Evolutionary conservation across 208 protist species (phyloP), one percentile per base, ranked within the genome.

Genomic region (Leishmania guyanensis): DNA sequence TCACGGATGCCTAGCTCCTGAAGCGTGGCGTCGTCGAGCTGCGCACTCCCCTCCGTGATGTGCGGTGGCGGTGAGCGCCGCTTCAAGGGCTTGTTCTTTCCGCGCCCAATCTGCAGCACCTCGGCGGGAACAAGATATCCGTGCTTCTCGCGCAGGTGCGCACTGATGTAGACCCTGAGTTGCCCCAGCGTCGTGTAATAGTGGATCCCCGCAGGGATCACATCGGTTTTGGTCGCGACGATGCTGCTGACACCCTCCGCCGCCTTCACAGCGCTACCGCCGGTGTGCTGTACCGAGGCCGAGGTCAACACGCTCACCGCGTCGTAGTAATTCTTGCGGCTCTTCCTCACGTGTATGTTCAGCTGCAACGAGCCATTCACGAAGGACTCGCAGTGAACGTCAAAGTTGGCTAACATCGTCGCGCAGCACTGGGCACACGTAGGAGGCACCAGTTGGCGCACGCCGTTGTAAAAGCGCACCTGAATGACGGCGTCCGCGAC

Each of bases 241-340:
- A n/a, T 62, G 51, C 5, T 69, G 20, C 33, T 48, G 50, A 33
- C 51, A 4, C 9, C 62, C 10, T 78, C 56, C 10, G 77, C 81
- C 60, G 51, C 36, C 50, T 62, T 75, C 9, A 16, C 39, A 8
- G 43, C 58, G 3, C 75, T 77, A 16, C 43, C 22, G 46, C 46
- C 29, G 9, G 33, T 50, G 70, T 79, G 77, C 39, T 85, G 71
- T n/a, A 83, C 82, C 5, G 75, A 74, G 33, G 77, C 29, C 26
- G 86, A 91, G 26, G 60, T 78, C 75, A 95, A 68, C 33, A 89
- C 84, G 69, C 87, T 89, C 46, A 71, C 86, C 14, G 92, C 89
- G 76, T 97, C 92, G 78, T 97, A 95, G 79, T 90, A 94, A 48
- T 89, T 75, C 71, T 88, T 90, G 75, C 93, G 93, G 76, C 92